A percentile compares a stretch with the other conserved stretches of the same genome.
Conservation (phyloP, 352 stramenopile species). For the Phytophthora ohioensis region DNA sequence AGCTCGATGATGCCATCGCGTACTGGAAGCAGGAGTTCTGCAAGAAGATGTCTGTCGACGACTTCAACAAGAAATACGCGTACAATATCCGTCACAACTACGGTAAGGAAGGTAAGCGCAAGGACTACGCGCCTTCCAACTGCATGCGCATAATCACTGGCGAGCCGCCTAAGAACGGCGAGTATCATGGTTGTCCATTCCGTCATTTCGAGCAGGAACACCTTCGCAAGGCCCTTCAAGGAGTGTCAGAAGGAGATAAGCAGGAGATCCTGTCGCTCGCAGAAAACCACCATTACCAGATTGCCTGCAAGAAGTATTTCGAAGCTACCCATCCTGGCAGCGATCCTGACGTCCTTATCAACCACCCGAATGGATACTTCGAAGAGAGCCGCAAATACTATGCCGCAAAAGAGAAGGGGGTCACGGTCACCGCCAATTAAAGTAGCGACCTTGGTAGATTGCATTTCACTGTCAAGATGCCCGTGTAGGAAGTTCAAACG, state of each 20-base stretch:
- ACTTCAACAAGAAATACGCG: slow-evolving; percentile 99
- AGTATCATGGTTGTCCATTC: slow-evolving; percentile 99
- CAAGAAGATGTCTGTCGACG: slow-evolving; percentile 95
- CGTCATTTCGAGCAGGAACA: slow-evolving; percentile 95
- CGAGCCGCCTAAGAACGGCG: slow-evolving; percentile 91
- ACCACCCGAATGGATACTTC: slow-evolving; percentile 99
- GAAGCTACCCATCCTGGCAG: slow-evolving; percentile 92
- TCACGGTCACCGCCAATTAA: slow-evolving; percentile 55
- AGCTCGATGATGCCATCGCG: slow-evolving; percentile 95
- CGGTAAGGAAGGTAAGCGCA: slow-evolving; percentile 99
- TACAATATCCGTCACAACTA: slow-evolving; percentile 99
- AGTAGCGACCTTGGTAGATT: slow-evolving; percentile 20
- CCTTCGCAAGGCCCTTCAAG: slow-evolving; percentile 89
- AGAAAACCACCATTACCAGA: slow-evolving; percentile 95
- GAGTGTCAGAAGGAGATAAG: slow-evolving; percentile 85
- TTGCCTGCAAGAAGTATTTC: slow-evolving; percentile 99
- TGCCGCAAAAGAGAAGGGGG: slow-evolving; percentile 79
- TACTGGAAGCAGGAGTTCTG: slow-evolving; percentile 97
- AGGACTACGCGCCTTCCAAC: slow-evolving; percentile 97
- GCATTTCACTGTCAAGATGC: slow-evolving; percentile 1
- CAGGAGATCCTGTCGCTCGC: slow-evolving; percentile 94
- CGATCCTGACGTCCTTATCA: slow-evolving; percentile 93
- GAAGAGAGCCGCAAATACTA: slow-evolving; percentile 96
- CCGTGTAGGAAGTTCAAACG: slow-evolving; percentile 1
- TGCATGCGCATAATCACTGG: slow-evolving; percentile 98